These are phyloP conservation scores for Cystobasidium sp. DNA, from an alignment of 1,284 basidiomycete species.

Conservation along the genomic window DNA sequence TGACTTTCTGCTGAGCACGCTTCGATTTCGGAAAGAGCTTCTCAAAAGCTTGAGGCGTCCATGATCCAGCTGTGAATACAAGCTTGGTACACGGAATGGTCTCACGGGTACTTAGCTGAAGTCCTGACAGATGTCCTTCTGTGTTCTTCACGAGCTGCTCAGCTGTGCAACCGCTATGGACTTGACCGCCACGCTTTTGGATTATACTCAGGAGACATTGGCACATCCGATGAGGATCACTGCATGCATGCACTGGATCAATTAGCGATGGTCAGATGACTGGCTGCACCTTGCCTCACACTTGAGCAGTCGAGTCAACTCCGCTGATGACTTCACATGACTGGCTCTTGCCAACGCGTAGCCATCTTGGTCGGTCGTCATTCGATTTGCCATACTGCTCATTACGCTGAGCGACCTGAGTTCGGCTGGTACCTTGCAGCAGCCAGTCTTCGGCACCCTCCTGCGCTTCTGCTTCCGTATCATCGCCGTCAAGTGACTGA, in stretches of 20 bases:
- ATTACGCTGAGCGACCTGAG: slow-evolving; percentile 15
- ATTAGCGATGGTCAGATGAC: no score
- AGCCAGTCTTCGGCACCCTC: slow-evolving; percentile 30
- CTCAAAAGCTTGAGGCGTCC: slow-evolving; percentile 21
- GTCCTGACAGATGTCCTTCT: neutral
- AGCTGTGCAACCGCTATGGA: neutral
- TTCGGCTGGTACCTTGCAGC: slow-evolving; percentile 33
- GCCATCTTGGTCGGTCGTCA: slow-evolving; percentile 18
- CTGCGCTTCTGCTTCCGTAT: neutral
- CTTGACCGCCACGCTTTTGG: neutral
- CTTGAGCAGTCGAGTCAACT: slow-evolving; percentile 25
- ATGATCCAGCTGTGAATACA: slow-evolving; percentile 3
- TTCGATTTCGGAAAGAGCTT: slow-evolving; percentile 13
- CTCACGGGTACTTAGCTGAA: neutral
- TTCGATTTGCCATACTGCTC: neutral
- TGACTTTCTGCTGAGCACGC: neutral
- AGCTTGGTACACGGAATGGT: slow-evolving; percentile 25
- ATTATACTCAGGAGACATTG: slow-evolving; percentile 14
- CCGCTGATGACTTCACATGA: slow-evolving; percentile 24
- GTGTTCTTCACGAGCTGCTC: neutral
- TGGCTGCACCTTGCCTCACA: neutral
- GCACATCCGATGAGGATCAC: slow-evolving; percentile 26
- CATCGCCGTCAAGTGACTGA: slow-evolving; percentile 1
- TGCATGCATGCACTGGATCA: neutral
- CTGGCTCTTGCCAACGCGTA: slow-evolving; percentile 3